A percentile compares a stretch with the other conserved stretches of the same genome.
Evolutionary conservation across 768 basidiomycete genomes (phyloP).

Genomic region (Mycena leptocephala): DNA sequence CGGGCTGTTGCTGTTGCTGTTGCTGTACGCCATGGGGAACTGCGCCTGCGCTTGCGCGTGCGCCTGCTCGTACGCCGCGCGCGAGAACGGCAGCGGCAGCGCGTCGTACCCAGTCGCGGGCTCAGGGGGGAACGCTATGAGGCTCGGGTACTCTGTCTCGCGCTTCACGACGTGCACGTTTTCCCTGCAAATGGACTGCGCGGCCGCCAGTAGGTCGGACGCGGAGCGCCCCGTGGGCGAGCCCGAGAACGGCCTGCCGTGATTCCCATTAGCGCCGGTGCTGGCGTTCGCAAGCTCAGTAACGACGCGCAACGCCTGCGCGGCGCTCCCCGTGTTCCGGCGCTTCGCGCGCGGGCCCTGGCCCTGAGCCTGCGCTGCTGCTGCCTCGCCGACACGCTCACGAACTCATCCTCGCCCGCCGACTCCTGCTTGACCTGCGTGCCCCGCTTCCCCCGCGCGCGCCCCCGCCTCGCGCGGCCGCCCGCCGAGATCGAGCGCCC

Average conservation of each 20-base stretch:
- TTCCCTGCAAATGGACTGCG: too few species aligned
- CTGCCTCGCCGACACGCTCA: neutral
- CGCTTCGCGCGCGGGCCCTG: constrained; percentile 5
- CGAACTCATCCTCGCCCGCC: neutral
- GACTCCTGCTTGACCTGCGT: neutral
- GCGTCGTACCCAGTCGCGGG: neutral
- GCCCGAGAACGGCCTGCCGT: neutral
- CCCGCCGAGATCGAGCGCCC: constrained; percentile 9
- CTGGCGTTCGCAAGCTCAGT: constrained; percentile 19
- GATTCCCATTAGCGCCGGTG: neutral
- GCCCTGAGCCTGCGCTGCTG: neutral
- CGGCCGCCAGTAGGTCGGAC: too few species aligned
- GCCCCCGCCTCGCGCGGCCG: neutral
- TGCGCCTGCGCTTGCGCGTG: neutral
- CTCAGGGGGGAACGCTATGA: neutral
- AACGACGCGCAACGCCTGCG: constrained; percentile 27
- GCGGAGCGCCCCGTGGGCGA: neutral
- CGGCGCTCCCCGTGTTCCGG: constrained; percentile 34
- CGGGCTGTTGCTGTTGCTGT: too few species aligned
- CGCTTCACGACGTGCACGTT: neutral
- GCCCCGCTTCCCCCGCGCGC: neutral
- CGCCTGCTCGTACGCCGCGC: neutral
- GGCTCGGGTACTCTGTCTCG: neutral
- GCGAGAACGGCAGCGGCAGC: neutral
- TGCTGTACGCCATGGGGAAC: neutral